A percentile compares a stretch with the other conserved stretches of the same genome.
phyloP scores from a whole-genome alignment of 495 filamentous ascomycete species.

The Opeltia flavorubescens region DNA sequence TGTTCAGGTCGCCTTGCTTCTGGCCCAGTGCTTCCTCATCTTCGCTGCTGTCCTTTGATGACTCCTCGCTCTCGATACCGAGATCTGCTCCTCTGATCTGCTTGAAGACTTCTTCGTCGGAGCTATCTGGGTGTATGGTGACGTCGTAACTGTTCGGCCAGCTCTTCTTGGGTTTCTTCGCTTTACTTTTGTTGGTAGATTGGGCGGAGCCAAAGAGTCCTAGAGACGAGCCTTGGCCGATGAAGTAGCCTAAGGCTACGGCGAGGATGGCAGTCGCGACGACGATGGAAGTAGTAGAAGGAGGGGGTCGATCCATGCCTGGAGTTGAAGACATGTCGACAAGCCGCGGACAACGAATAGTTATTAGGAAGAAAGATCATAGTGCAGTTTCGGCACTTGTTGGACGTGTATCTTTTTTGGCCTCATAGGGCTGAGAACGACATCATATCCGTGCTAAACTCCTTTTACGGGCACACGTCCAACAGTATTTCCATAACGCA shows the following conservation, averaged over 20 bases:
- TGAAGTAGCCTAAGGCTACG: conserved; percentile 52
- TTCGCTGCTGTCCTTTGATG: neutral
- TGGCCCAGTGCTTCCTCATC: conserved; percentile 24
- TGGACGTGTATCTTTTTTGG: neutral
- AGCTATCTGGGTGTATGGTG: conserved; percentile 30
- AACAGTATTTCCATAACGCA: too few relatives aligned
- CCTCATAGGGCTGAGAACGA: conserved; percentile 7
- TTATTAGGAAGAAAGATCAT: conserved; percentile 70
- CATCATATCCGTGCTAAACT: too few relatives aligned
- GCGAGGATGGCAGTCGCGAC: conserved; percentile 51
- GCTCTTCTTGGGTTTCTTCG: conserved; percentile 20
- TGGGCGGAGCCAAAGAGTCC: conserved; percentile 24
- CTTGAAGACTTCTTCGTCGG: conserved; percentile 3
- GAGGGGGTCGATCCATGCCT: conserved; percentile 17
- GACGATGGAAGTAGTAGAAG: conserved; percentile 36
- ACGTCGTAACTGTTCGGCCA: conserved; percentile 40
- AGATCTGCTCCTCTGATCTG: neutral
- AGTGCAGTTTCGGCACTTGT: conserved; percentile 40
- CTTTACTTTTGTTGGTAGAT: neutral
- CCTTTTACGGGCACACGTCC: too few relatives aligned
- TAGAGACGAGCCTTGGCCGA: conserved; percentile 36
- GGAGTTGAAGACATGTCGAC: conserved; percentile 18
- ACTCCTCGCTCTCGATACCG: neutral
- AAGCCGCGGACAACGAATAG: conserved; percentile 53
- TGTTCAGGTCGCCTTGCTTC: conserved; percentile 27